Evolutionary conservation across 1,284 basidiomycete genomes (phyloP).

Genomic region (Moesziomyces antarcticus): DNA sequence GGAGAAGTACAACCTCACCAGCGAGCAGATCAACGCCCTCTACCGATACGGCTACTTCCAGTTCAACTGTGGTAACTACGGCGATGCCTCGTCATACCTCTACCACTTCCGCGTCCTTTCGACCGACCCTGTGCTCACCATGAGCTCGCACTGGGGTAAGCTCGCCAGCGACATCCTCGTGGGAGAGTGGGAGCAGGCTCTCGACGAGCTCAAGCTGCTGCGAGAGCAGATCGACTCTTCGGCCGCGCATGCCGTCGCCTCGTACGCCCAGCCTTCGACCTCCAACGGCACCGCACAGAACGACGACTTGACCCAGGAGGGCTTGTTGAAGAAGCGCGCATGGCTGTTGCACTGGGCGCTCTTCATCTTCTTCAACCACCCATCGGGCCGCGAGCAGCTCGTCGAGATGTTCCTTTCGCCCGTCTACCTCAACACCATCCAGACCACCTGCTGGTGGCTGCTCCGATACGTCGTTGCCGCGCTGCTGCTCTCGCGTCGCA

Average conservation of each 20-base stretch:
- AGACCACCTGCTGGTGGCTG: constrained; percentile 94
- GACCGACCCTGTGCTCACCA: constrained; percentile 87
- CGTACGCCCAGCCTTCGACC: constrained; percentile 43
- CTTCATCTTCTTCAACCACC: constrained; percentile 98
- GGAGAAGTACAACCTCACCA: constrained; percentile 91
- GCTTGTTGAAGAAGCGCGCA: constrained; percentile 89
- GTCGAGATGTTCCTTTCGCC: constrained; percentile 96
- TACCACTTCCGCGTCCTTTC: constrained; percentile 99
- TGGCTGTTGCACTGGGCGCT: constrained; percentile 98
- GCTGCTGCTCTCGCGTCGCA: constrained; percentile 87
- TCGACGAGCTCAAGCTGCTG: constrained; percentile 92
- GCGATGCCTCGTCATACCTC: constrained; percentile 93
- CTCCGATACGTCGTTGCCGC: constrained; percentile 93
- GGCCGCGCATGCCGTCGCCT: constrained; percentile 41
- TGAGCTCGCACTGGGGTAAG: constrained; percentile 98
- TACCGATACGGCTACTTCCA: constrained; percentile 99
- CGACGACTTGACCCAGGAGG: constrained; percentile 69
- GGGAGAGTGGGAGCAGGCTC: constrained; percentile 91
- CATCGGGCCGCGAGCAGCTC: constrained; percentile 87
- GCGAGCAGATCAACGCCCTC: constrained; percentile 92
- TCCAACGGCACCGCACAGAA: constrained; percentile 32
- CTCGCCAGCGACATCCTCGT: constrained; percentile 94
- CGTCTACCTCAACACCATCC: constrained; percentile 97
- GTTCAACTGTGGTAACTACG: constrained; percentile 96
- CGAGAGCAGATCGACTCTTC: constrained; percentile 85